Evolutionary conservation across 768 basidiomycete species (phyloP).

Genomic region (Panaeolus cyanescens): DNA sequence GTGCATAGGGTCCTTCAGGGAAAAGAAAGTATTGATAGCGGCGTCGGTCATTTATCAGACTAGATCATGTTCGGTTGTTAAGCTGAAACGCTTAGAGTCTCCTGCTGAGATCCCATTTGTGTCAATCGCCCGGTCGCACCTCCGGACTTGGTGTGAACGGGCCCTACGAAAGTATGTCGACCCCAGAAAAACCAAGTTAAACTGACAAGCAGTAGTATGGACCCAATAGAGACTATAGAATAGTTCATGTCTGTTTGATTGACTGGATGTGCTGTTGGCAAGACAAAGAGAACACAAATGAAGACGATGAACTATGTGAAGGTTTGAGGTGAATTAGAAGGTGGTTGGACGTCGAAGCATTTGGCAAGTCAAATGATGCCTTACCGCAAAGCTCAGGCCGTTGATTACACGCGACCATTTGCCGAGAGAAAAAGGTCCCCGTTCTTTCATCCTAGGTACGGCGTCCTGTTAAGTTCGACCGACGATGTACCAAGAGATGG

Average conservation of each 20-base stretch:
- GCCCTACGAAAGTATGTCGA: constrained; percentile 41
- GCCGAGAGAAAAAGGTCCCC: constrained; percentile 54
- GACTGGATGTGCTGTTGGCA: constrained; percentile 57
- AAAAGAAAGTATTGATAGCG: not conserved
- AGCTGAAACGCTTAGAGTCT: not conserved
- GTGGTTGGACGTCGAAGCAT: not conserved
- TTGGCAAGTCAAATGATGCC: constrained; percentile 14
- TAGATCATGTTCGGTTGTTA: not conserved
- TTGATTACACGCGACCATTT: constrained; percentile 56
- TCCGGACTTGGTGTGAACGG: constrained; percentile 39
- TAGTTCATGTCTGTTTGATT: constrained; percentile 58
- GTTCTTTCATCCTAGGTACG: constrained; percentile 39
- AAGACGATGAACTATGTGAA: constrained; percentile 47
- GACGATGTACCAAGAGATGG: not conserved
- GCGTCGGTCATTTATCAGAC: not conserved
- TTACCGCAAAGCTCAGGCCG: constrained; percentile 44
- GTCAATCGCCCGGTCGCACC: not conserved
- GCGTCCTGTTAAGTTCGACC: not conserved
- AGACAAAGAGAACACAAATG: constrained; percentile 55
- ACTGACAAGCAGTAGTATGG: constrained; percentile 43
- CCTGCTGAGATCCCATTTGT: not conserved
- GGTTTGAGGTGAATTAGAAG: not conserved
- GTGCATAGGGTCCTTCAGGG: not conserved
- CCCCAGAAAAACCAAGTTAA: constrained; percentile 53
- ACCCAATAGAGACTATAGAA: constrained; percentile 53